Evolutionary conservation across 371 early-diverging fungal genomes (phyloP).

Genomic region (Dentiscutata heterogama): DNA sequence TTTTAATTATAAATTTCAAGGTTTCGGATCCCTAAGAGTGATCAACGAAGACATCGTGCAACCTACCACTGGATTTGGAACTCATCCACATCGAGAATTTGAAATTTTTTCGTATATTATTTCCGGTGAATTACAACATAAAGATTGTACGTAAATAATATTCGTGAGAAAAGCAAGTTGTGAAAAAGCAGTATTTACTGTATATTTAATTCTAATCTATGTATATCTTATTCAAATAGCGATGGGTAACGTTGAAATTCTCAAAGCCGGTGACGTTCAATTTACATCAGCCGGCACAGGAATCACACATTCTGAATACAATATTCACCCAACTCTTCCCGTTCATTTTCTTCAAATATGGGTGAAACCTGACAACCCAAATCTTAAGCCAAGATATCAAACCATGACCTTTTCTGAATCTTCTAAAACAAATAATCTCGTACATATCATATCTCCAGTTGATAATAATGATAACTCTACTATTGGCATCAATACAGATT

Average conservation of each 20-base stretch:
- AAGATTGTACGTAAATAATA: constrained; percentile 48
- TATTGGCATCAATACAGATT: constrained; percentile 44
- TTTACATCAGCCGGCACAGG: constrained; percentile 56
- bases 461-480: neutral
- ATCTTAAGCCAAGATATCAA: constrained; percentile 48
- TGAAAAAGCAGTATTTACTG: too few relatives aligned
- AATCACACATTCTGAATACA: constrained; percentile 53
- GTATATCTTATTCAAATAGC: neutral
- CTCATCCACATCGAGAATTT: constrained; percentile 51
- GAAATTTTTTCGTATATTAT: constrained; percentile 56
- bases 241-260: constrained; percentile 52
- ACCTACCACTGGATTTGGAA: constrained; percentile 50
- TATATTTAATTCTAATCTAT: neutral
- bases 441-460: constrained; percentile 40
- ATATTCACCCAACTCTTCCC: constrained; percentile 39
- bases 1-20: constrained; percentile 44
- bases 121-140: constrained; percentile 50
- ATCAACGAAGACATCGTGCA: constrained; percentile 53
- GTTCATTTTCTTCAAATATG: constrained; percentile 56
- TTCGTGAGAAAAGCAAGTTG: neutral
- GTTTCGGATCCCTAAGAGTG: constrained; percentile 47
- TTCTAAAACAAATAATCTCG: neutral
- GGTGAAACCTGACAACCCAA: constrained; percentile 45
- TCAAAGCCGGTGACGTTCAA: constrained; percentile 52
- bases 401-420: constrained; percentile 46